Evolutionary conservation across 1,284 basidiomycete species (phyloP).

Genomic region (Malassezia obtusa): DNA sequence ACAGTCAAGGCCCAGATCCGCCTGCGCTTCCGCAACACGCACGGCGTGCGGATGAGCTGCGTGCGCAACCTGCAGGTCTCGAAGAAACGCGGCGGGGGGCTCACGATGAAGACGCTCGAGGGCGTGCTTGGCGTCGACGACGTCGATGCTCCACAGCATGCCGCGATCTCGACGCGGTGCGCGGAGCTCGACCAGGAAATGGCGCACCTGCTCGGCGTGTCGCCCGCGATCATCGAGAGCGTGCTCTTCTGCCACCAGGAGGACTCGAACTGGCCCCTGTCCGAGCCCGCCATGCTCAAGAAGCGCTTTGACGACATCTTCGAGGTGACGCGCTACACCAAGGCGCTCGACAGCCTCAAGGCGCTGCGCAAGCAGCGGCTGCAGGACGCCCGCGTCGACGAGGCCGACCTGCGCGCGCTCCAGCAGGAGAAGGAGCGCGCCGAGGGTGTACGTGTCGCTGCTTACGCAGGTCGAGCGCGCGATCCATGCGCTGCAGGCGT

Average conservation of each 20-base stretch:
- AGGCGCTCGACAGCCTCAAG: conserved; percentile 90
- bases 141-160: conserved; percentile 52
- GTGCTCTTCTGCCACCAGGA: conserved; percentile 99
- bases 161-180: conserved; percentile 41
- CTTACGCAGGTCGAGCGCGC: conserved; percentile 23
- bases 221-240: conserved; percentile 90
- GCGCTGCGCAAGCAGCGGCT: conserved; percentile 65
- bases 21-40: conserved; percentile 80
- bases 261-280: conserved; percentile 93
- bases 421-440: conserved; percentile 75
- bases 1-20: conserved; percentile 98
- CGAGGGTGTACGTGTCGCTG: conserved; percentile 53
- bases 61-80: conserved; percentile 87
- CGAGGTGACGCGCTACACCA: conserved; percentile 77
- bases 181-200: conserved; percentile 86
- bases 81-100: conserved; percentile 58
- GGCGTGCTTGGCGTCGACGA: conserved; percentile 71
- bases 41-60: conserved; percentile 66
- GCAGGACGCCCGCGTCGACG: conserved; percentile 83
- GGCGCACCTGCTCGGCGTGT: conserved; percentile 72
- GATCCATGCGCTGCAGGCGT: conserved; percentile 23
- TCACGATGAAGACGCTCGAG: conserved; percentile 97
- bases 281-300: conserved; percentile 81
- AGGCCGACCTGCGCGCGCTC: conserved; percentile 71
- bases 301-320: conserved; percentile 99